Conservation (phyloP, 148 eudicot species). For the Arbutus unedo region DNA sequence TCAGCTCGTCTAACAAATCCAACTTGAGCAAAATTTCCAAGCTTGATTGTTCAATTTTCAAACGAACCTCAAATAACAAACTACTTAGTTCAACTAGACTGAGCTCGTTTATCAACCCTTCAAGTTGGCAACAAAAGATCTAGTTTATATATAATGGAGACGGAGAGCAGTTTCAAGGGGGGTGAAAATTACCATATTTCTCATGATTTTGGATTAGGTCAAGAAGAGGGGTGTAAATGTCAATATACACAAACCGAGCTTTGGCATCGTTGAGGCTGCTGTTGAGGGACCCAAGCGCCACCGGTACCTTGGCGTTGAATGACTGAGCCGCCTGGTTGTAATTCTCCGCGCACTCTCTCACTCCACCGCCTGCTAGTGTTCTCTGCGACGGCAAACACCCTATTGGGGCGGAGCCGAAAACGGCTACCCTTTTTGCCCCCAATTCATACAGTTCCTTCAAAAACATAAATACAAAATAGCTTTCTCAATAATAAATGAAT, state of each 20-base stretch:
- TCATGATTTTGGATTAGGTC: constrained; percentile 40
- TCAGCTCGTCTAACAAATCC: neutral
- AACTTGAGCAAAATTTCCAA: neutral
- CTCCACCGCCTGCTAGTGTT: constrained; percentile 39
- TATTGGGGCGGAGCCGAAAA: constrained; percentile 46
- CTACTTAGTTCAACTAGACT: neutral
- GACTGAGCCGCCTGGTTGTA: constrained; percentile 35
- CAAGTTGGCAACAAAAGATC: neutral
- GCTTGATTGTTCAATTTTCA: neutral
- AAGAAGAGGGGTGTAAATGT: constrained; percentile 43
- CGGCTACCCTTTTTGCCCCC: constrained; percentile 38
- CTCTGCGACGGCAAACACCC: constrained; percentile 56
- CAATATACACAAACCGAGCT: constrained; percentile 44
- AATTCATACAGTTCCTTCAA: constrained; percentile 34
- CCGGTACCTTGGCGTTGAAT: constrained; percentile 41
- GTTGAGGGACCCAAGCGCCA: constrained; percentile 19
- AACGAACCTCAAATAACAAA: too few species aligned
- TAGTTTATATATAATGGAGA: neutral
- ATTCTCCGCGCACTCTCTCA: constrained; percentile 30
- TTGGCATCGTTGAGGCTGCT: constrained; percentile 17
- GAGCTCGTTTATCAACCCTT: neutral
- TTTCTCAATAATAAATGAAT: too few species aligned
- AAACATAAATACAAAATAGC: neutral
- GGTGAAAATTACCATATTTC: constrained; percentile 40
- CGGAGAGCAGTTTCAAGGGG: neutral